Percentiles rank a stretch among this genome's conserved stretches.
Conservation (phyloP, 202 grass and related monocot genomes). For the Schoenoplectus tabernaemontani region DNA sequence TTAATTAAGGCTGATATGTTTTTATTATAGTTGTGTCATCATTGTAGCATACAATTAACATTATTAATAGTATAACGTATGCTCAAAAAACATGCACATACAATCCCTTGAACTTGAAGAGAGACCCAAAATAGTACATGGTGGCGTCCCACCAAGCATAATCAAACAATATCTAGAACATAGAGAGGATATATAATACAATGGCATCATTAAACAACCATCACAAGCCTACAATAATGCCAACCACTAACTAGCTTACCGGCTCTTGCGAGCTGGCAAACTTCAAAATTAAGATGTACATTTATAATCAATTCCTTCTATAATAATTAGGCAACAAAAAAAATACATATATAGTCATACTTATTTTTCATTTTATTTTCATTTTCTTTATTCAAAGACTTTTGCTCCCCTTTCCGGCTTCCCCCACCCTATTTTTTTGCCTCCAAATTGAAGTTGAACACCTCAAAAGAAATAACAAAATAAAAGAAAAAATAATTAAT, state of each 20-base stretch:
- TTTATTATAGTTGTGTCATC: background rate
- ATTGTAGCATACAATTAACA: background rate
- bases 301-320: background rate
- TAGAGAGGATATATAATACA: background rate
- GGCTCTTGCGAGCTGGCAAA: slow-evolving; percentile 16
- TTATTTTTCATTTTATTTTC: background rate
- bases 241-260: slow-evolving; percentile 16
- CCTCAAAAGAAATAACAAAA: background rate
- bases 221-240: slow-evolving; percentile 14
- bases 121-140: background rate
- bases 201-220: slow-evolving; percentile 25
- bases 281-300: slow-evolving; percentile 22
- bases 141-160: slow-evolving; percentile 23
- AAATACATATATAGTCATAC: slow-evolving; percentile 1
- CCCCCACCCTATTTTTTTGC: background rate
- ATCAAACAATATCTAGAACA: background rate
- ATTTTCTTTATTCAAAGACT: slow-evolving; percentile 12
- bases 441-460: slow-evolving; percentile 17
- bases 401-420: background rate
- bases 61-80: background rate
- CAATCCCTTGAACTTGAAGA: background rate
- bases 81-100: slow-evolving; percentile 6
- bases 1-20: background rate
- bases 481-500: slow-evolving; percentile 9
- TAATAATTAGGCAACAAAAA: background rate